Percentiles rank a stretch among this genome's conserved stretches.
phyloP scores from a whole-genome alignment of 2,329 filamentous ascomycete genomes.

The Fusarium nelsonii region DNA sequence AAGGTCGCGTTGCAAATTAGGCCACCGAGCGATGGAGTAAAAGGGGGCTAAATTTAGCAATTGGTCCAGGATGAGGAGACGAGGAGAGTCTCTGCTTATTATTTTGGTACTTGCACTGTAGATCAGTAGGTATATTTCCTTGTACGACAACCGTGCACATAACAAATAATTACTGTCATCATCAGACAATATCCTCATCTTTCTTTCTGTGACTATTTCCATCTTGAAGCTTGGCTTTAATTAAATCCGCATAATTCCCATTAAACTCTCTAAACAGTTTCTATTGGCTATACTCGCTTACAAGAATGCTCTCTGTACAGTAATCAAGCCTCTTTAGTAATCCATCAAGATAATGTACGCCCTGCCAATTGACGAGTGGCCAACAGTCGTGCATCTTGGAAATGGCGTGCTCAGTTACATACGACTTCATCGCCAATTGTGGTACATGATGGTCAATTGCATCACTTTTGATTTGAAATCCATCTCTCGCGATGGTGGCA shows the following conservation, averaged over 20 bases:
- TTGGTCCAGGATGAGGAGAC: constrained; percentile 25
- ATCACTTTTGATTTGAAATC: constrained; percentile 49
- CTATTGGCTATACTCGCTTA: background rate
- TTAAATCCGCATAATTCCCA: constrained; percentile 27
- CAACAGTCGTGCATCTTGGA: constrained; percentile 33
- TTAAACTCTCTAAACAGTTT: background rate
- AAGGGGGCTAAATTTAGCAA: constrained; percentile 49
- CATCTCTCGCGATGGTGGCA: constrained; percentile 13
- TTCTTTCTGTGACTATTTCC: background rate
- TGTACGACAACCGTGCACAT: constrained; percentile 31
- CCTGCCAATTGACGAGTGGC: constrained; percentile 40
- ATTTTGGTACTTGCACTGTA: constrained; percentile 33
- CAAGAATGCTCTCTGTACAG: constrained; percentile 25
- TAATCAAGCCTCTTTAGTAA: constrained; percentile 46
- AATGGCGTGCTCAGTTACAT: constrained; percentile 46
- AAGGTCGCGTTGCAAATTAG: constrained; percentile 44
- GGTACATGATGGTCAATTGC: constrained; percentile 29
- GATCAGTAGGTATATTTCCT: constrained; percentile 1
- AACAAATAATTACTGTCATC: background rate
- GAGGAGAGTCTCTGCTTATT: constrained; percentile 14
- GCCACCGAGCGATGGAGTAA: constrained; percentile 39
- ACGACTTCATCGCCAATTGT: constrained; percentile 34
- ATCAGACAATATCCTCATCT: background rate
- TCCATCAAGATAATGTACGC: constrained; percentile 20
- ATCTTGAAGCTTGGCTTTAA: background rate